These are phyloP conservation scores for Globisporangium okanoganense DNA, from an alignment of 352 stramenopile species.

Conservation along the genomic window DNA sequence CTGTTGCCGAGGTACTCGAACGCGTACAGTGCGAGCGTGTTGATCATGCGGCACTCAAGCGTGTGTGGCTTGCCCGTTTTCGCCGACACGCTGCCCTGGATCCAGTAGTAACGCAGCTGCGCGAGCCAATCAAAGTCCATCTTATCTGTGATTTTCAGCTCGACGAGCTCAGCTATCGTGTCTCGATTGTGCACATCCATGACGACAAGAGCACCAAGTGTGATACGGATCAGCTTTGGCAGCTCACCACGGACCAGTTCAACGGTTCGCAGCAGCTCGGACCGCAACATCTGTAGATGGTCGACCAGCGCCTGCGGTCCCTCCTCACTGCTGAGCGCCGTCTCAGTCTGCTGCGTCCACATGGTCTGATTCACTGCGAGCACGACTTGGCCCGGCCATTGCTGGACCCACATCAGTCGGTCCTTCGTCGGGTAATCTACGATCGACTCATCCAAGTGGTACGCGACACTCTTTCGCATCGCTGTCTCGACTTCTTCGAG, in stretches of 20 bases:
- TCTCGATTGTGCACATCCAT: constrained; percentile 96
- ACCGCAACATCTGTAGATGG: constrained; percentile 63
- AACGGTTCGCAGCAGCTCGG: constrained; percentile 87
- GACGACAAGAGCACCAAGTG: constrained; percentile 90
- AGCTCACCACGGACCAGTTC: constrained; percentile 91
- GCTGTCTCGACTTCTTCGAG: constrained; percentile 81
- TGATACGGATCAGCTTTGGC: constrained; percentile 90
- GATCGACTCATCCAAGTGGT: constrained; percentile 82
- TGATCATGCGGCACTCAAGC: constrained; percentile 91
- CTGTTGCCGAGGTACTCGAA: constrained; percentile 94
- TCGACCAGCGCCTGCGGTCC: constrained; percentile 43
- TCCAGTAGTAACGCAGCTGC: constrained; percentile 93
- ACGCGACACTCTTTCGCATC: constrained; percentile 82
- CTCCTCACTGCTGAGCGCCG: constrained; percentile 33
- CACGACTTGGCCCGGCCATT: constrained; percentile 92
- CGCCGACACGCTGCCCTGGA: constrained; percentile 74
- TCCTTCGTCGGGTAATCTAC: constrained; percentile 85
- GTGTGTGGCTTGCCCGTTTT: constrained; percentile 85
- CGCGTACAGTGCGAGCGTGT: constrained; percentile 88
- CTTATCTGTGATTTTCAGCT: constrained; percentile 70
- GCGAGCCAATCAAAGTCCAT: constrained; percentile 93
- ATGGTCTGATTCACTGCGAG: constrained; percentile 91
- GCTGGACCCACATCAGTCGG: constrained; percentile 87
- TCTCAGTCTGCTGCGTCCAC: constrained; percentile 88
- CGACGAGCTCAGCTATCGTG: constrained; percentile 89